Conservation (phyloP, 164 flowering plant species). For the Piper longum region DNA sequence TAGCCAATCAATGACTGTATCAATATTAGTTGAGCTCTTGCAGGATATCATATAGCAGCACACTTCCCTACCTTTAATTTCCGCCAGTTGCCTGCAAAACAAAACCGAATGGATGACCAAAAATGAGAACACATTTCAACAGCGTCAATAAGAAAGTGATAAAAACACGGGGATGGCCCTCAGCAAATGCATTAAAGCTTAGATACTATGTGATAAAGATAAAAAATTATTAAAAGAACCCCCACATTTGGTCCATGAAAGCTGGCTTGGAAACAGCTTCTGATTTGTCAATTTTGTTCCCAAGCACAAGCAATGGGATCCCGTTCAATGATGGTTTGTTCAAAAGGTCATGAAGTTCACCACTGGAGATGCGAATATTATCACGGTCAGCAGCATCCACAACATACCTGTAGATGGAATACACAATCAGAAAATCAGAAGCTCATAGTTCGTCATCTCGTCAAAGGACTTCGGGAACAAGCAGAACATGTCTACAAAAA, state of each 20-base stretch:
- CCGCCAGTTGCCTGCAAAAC: constrained; percentile 34
- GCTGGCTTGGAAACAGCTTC: constrained; percentile 51
- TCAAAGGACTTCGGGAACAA: too few relatives aligned
- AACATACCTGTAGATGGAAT: constrained; percentile 40
- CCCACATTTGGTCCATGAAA: constrained; percentile 62
- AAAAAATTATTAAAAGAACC: background rate
- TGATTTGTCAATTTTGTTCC: constrained; percentile 73
- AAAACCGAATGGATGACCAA: background rate
- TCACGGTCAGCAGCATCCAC: constrained; percentile 83
- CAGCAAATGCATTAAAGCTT: background rate
- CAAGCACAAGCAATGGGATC: constrained; percentile 67
- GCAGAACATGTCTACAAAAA: too few relatives aligned
- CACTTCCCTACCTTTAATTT: constrained; percentile 36
- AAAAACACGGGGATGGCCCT: background rate
- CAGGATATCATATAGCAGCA: constrained; percentile 52
- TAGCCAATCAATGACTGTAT: constrained; percentile 43
- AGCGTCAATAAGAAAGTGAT: background rate
- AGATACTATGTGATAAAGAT: background rate
- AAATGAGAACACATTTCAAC: background rate
- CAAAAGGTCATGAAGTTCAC: constrained; percentile 73
- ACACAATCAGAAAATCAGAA: constrained; percentile 1
- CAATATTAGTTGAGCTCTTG: constrained; percentile 51
- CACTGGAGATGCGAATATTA: constrained; percentile 46
- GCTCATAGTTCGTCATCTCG: too few relatives aligned
- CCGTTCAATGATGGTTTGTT: constrained; percentile 59